Percentiles rank a stretch among this genome's conserved stretches.
These are phyloP conservation scores for Cinchona pubescens DNA, from an alignment of 257 asterid species.

Conservation along the genomic window DNA sequence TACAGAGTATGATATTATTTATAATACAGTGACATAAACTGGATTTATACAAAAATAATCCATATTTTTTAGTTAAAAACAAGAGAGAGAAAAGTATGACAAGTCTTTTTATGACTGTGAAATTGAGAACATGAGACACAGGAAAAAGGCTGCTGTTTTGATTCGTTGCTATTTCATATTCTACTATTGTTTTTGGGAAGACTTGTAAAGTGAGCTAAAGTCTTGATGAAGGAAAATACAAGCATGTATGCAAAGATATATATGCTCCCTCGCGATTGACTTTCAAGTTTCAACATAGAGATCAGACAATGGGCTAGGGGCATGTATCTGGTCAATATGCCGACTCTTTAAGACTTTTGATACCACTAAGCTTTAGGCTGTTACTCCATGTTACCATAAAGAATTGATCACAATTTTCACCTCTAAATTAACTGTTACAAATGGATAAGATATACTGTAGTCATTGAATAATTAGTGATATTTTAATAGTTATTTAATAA, in stretches of 20 bases:
- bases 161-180: neutral
- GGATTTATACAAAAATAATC: no score
- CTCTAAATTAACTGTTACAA: no score
- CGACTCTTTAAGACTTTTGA: neutral
- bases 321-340: no score
- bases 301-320: neutral
- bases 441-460: no score
- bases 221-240: neutral
- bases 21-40: no score
- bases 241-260: no score
- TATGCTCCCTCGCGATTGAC: neutral
- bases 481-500: no score
- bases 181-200: neutral
- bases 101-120: conserved; percentile 12
- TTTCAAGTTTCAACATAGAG: neutral
- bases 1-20: no score
- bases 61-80: neutral
- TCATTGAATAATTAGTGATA: no score
- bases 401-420: neutral
- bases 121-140: neutral
- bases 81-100: neutral
- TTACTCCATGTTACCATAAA: neutral
- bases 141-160: neutral
- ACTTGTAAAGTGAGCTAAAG: neutral
- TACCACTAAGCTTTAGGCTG: neutral